Percentiles rank a stretch among this genome's conserved stretches.
Conservation (phyloP, 768 basidiomycete species). For the Calocera cornea region DNA sequence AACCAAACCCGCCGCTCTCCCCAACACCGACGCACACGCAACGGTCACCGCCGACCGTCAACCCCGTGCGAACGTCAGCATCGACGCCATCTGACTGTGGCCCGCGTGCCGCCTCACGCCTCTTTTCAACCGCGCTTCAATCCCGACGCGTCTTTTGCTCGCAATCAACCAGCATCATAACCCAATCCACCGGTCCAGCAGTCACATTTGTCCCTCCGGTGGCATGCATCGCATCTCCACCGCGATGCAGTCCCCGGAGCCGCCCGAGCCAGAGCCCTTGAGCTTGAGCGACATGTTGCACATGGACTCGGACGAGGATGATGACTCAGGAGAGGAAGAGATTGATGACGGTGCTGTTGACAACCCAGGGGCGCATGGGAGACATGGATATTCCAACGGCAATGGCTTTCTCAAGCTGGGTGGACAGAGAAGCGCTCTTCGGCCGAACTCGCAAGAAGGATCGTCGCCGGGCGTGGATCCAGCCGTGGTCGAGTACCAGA, state of each 20-base stretch:
- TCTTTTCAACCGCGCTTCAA: too few species aligned
- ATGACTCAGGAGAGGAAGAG: neutral
- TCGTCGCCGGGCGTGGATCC: slow-evolving; percentile 16
- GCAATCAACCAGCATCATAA: neutral
- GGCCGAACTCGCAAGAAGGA: neutral
- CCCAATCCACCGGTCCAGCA: neutral
- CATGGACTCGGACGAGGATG: slow-evolving; percentile 1
- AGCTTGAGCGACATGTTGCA: slow-evolving; percentile 2
- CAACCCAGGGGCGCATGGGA: neutral
- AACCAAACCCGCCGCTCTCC: too few species aligned
- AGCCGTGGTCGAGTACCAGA: slow-evolving; percentile 60
- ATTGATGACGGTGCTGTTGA: neutral
- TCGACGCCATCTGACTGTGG: too few species aligned
- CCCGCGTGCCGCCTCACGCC: too few species aligned
- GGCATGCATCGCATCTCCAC: neutral
- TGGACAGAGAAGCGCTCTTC: neutral
- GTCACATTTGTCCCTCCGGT: too few species aligned
- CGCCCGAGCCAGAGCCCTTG: neutral
- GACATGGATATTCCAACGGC: neutral
- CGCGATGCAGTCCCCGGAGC: neutral
- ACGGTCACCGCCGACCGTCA: too few species aligned
- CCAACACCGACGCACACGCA: too few species aligned
- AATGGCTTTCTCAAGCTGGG: neutral
- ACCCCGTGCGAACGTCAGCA: too few species aligned
- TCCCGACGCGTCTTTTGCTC: too few species aligned